Percentiles rank a stretch among this genome's conserved stretches.
These are phyloP conservation scores for Monosporascus ibericus DNA, from an alignment of 2,329 filamentous ascomycete genomes.

Conservation along the genomic window DNA sequence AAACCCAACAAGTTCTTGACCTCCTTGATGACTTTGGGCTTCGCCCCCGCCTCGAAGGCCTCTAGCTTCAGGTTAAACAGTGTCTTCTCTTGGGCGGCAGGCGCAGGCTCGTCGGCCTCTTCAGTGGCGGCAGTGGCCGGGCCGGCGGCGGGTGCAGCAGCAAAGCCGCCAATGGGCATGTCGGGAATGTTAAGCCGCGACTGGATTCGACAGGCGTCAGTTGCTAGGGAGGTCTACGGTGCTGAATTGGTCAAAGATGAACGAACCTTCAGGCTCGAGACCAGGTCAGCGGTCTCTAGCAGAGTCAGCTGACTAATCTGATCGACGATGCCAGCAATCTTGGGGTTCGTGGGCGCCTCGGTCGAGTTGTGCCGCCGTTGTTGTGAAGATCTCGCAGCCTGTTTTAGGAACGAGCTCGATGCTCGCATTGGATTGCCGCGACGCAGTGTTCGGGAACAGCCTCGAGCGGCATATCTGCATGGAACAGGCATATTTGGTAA, in stretches of 20 bases:
- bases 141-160: conserved; percentile 57
- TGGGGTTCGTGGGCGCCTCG: conserved; percentile 71
- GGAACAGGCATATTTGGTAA: conserved; percentile 48
- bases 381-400: conserved; percentile 40
- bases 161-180: conserved; percentile 88
- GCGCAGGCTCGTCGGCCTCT: conserved; percentile 83
- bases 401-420: conserved; percentile 34
- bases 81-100: conserved; percentile 88
- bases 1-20: conserved; percentile 93
- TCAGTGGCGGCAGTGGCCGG: conserved; percentile 61
- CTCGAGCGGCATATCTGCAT: conserved; percentile 57
- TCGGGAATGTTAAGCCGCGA: conserved; percentile 95
- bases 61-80: conserved; percentile 94
- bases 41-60: conserved; percentile 79
- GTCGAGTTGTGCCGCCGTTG: conserved; percentile 84
- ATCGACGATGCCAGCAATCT: conserved; percentile 92
- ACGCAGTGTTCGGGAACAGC: conserved; percentile 58
- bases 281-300: conserved; percentile 93
- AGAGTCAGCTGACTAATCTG: conserved; percentile 98
- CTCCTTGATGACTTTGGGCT: conserved; percentile 99
- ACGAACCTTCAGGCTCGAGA: conserved; percentile 85
- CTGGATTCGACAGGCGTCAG: conserved; percentile 38
- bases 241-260: neutral
- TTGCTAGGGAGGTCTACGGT: conserved; percentile 6
- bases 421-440: conserved; percentile 39